Evolutionary conservation across 208 protist species (phyloP).

Genomic region (Trypanosoma vivax): DNA sequence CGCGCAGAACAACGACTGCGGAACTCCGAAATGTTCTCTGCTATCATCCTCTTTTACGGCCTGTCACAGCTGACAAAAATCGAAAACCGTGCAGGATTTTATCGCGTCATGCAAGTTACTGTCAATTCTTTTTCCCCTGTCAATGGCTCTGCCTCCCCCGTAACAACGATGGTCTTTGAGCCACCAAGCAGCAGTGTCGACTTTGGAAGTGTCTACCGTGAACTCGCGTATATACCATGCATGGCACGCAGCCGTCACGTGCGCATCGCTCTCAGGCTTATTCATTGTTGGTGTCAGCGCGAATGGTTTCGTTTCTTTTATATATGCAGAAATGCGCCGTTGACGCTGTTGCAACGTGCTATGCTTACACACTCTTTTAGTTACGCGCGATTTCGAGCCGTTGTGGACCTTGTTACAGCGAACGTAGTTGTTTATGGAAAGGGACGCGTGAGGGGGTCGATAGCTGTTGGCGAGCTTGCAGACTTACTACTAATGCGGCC

Average conservation of each 20-base stretch:
- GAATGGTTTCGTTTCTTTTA: conserved; percentile 76
- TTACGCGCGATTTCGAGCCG: conserved; percentile 72
- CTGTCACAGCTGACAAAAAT: conserved; percentile 69
- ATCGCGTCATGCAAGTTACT: conserved; percentile 20
- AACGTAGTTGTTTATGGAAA: conserved; percentile 58
- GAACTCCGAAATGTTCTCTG: conserved; percentile 70
- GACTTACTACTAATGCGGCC: conserved; percentile 41
- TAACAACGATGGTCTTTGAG: conserved; percentile 36
- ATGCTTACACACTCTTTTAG: conserved; percentile 82
- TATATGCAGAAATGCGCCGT: conserved; percentile 27
- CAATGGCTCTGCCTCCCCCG: conserved; percentile 14
- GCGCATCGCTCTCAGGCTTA: conserved; percentile 41
- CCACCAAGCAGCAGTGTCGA: conserved; percentile 47
- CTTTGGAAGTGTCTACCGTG: conserved; percentile 62
- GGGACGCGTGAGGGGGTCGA: conserved; percentile 40
- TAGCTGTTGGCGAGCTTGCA: conserved; percentile 33
- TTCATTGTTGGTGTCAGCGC: conserved; percentile 60
- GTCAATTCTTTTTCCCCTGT: conserved; percentile 4
- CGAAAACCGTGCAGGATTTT: conserved; percentile 74
- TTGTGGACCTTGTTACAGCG: conserved; percentile 70
- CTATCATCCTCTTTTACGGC: conserved; percentile 74
- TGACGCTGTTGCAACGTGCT: conserved; percentile 64
- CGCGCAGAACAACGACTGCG: conserved; percentile 49
- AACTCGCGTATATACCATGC: conserved; percentile 59
- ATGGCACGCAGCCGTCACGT: conserved; percentile 55